Conservation (phyloP, 345 rosid genomes). For the Toxicodendron radicans region DNA sequence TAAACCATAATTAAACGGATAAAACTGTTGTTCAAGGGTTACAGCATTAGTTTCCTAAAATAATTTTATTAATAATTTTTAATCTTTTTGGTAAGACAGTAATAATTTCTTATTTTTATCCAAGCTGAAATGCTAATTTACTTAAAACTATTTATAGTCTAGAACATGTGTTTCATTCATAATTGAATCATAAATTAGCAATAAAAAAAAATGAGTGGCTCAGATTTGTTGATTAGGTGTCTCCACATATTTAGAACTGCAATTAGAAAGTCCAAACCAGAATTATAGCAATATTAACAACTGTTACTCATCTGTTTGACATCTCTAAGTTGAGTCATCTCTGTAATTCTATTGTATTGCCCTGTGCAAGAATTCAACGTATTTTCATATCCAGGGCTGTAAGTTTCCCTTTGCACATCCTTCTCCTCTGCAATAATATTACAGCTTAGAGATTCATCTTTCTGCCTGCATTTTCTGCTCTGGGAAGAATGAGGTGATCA, state of each 20-base stretch:
- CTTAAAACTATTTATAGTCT: too few species aligned
- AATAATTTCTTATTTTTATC: too few species aligned
- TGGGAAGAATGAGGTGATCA: constrained; percentile 11
- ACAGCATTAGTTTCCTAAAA: too few species aligned
- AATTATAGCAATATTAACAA: constrained; percentile 2
- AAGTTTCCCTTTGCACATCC: neutral
- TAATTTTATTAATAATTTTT: too few species aligned
- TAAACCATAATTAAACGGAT: too few species aligned
- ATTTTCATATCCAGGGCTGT: neutral
- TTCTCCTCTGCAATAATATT: neutral
- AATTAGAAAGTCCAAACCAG: constrained; percentile 13
- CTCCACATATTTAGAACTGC: constrained; percentile 17
- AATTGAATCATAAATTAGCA: too few species aligned
- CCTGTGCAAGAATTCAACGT: neutral
- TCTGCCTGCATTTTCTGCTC: neutral
- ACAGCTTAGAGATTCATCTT: neutral
- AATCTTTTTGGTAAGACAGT: too few species aligned
- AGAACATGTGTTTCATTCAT: too few species aligned
- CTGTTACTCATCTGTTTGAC: neutral
- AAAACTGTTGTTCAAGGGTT: too few species aligned
- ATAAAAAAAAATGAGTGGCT: constrained; percentile 16
- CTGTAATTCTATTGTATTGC: neutral
- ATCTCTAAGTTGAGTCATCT: neutral
- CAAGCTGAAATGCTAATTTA: too few species aligned
- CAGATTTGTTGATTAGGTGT: constrained; percentile 7